These are phyloP conservation scores for Ocimum tenuiflorum DNA, from an alignment of 257 asterid species.

Conservation along the genomic window DNA sequence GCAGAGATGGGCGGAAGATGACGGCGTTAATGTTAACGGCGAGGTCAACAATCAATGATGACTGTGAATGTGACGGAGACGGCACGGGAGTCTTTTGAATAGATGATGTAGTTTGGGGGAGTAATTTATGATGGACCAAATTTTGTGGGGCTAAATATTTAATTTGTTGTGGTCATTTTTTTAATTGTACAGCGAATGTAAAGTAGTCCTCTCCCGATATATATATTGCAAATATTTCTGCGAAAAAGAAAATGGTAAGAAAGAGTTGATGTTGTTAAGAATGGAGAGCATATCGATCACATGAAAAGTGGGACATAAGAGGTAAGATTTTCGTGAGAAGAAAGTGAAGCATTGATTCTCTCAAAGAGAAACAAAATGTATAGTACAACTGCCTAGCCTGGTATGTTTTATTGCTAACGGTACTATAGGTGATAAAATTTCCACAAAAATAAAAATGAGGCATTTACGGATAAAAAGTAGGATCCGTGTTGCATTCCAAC, in stretches of 20 bases:
- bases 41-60: background rate
- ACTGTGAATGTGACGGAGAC: constrained; percentile 49
- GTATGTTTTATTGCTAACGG: background rate
- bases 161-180: background rate
- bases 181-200: background rate
- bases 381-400: background rate
- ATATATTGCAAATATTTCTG: no score
- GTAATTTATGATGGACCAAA: constrained; percentile 5
- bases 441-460: no score
- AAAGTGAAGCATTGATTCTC: constrained; percentile 32
- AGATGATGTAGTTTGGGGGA: background rate
- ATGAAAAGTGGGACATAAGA: constrained; percentile 35
- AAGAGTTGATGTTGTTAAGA: constrained; percentile 24
- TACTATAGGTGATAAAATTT: background rate
- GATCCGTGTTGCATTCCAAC: no score
- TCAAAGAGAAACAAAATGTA: background rate
- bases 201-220: background rate
- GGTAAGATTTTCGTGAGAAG: constrained; percentile 19
- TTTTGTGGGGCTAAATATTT: constrained; percentile 11
- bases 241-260: constrained; percentile 19
- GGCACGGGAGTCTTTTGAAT: constrained; percentile 46
- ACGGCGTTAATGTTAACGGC: constrained; percentile 10
- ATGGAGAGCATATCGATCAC: constrained; percentile 31
- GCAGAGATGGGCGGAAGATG: constrained; percentile 20
- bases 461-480: no score